Percentiles rank a stretch among this genome's conserved stretches.
Conservation (phyloP, 495 filamentous ascomycete species). For the Tuber brumale region DNA sequence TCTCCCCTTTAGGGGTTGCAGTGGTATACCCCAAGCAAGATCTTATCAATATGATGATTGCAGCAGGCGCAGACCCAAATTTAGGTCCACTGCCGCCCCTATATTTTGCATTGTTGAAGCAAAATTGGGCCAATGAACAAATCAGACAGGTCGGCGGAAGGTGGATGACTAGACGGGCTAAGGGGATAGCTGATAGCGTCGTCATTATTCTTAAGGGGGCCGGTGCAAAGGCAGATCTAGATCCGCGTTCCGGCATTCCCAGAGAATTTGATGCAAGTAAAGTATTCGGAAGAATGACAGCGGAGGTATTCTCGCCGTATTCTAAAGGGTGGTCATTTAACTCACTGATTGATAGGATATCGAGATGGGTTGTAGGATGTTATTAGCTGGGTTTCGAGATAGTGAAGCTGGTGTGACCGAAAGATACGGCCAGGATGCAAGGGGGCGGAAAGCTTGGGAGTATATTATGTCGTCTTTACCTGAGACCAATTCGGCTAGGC, state of each 20-base stretch:
- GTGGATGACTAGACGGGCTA: background rate
- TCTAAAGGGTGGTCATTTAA: background rate
- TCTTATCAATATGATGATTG: conserved; percentile 2
- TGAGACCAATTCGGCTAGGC: background rate
- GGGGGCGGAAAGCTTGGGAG: background rate
- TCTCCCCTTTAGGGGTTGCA: background rate
- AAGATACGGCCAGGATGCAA: background rate
- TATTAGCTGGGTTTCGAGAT: background rate
- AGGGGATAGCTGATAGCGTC: background rate
- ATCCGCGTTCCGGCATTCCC: background rate
- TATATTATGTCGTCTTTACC: background rate
- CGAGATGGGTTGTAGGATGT: background rate
- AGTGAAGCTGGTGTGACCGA: background rate
- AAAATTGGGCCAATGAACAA: conserved; percentile 2
- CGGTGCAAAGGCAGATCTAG: background rate
- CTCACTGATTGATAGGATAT: background rate
- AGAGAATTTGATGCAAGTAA: background rate
- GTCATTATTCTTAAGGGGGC: background rate
- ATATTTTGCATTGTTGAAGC: background rate
- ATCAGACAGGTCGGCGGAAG: background rate
- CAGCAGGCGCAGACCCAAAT: background rate
- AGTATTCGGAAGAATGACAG: background rate
- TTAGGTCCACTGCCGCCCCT: background rate
- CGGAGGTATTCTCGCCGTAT: background rate
- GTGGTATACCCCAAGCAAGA: background rate